Conservation (phyloP, 495 filamentous ascomycete genomes). For the Xanthoparmelia taractica region DNA sequence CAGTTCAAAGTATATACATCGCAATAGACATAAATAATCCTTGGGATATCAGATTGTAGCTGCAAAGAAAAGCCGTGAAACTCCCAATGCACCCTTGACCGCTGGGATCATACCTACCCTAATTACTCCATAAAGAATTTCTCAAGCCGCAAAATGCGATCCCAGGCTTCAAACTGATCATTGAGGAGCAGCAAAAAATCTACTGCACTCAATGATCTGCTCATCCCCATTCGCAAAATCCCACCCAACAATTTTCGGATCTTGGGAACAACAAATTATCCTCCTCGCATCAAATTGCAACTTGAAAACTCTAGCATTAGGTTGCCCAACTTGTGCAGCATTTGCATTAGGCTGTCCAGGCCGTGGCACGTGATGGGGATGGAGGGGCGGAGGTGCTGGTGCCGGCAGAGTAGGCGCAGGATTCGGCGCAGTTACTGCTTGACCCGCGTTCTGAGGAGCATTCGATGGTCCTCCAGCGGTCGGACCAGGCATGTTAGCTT, state of each 20-base stretch:
- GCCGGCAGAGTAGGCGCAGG: slow-evolving; percentile 19
- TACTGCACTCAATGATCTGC: slow-evolving; percentile 70
- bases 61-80: background rate
- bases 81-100: background rate
- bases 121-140: background rate
- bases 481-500: background rate
- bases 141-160: background rate
- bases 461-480: background rate
- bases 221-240: slow-evolving; percentile 90
- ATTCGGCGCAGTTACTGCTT: background rate
- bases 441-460: background rate
- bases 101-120: background rate
- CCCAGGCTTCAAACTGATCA: background rate
- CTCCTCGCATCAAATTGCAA: slow-evolving; percentile 90
- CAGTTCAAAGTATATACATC: background rate
- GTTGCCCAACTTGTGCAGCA: slow-evolving; percentile 28
- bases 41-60: background rate
- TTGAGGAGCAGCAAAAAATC: slow-evolving; percentile 53
- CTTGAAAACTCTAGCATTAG: slow-evolving; percentile 80
- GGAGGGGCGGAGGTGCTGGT: slow-evolving; percentile 6
- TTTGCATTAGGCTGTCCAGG: slow-evolving; percentile 8
- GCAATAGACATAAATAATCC: background rate
- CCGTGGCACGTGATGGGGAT: slow-evolving; percentile 8
- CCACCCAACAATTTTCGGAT: slow-evolving; percentile 90
- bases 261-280: slow-evolving; percentile 90